Evolutionary conservation across 257 asterid species (phyloP).

Genomic region (Gentiana dahurica): DNA sequence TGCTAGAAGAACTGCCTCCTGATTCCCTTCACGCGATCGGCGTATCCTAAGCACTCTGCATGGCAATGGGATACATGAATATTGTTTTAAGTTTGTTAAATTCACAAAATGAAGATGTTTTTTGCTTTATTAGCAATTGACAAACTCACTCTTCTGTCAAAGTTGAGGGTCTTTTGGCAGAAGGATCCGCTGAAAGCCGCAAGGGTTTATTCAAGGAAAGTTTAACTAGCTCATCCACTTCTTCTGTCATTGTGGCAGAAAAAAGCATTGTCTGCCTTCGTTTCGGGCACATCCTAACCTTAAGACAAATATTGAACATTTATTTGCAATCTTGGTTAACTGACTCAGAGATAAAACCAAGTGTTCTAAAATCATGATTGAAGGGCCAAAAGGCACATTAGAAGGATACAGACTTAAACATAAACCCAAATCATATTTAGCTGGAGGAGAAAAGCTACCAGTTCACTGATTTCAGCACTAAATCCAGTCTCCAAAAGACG

Average conservation of each 20-base stretch:
- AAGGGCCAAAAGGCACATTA: too few species aligned
- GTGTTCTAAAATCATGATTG: too few species aligned
- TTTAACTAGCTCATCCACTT: constrained; percentile 62
- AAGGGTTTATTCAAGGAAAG: constrained; percentile 78
- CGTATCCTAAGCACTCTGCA: constrained; percentile 95
- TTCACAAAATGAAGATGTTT: not conserved
- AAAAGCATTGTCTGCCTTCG: constrained; percentile 94
- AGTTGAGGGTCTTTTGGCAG: constrained; percentile 67
- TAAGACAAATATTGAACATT: constrained; percentile 12
- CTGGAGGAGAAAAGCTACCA: constrained; percentile 37
- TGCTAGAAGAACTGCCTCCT: constrained; percentile 92
- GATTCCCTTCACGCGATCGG: constrained; percentile 84
- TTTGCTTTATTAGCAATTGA: not conserved
- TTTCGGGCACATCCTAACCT: constrained; percentile 89
- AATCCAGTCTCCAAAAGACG: constrained; percentile 96
- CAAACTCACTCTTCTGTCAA: constrained; percentile 82
- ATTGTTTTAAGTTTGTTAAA: not conserved
- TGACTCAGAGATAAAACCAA: too few species aligned
- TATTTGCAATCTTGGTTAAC: not conserved
- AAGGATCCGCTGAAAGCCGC: constrained; percentile 91
- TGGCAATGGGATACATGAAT: constrained; percentile 5
- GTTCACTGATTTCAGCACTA: constrained; percentile 73
- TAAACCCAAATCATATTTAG: not conserved
- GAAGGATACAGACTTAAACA: too few species aligned
- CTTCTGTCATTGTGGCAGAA: constrained; percentile 93